Base-by-base conservation (phyloP, 768 basidiomycete species). In the Collybiopsis luxurians region DNA sequence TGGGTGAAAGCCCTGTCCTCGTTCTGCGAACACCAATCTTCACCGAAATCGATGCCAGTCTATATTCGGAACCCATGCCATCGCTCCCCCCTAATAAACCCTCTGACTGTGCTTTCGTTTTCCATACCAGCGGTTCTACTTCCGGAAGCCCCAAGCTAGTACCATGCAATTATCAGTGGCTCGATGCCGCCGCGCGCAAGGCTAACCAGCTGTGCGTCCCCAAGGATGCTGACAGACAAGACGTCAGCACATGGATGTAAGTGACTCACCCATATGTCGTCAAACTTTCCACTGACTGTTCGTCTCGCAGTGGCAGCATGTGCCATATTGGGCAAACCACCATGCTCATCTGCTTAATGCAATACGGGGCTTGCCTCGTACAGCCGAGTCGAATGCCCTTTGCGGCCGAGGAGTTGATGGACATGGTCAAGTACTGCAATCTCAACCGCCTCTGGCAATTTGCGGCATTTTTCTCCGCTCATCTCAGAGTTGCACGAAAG, bases 121-220 rank as follows among this genome's bases (percentile, higher is more conserved):
- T 89, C 76, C 90, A 90, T 67, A 90, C 90, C 12, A 87, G 86
- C 57, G 90, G 90, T 15, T 90, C 89, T 36, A 91, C 90, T 10
- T 90, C 88, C 19, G 89, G 89, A 48, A 87, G 83, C 64, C 90
- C 90, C 0, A 91, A 90, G 64, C 81, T 91, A 28, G 85, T 92
- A 0, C 87, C 83, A 19, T 85, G 86, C 71, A 87, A 73, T 62
- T 83, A 82, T 61, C 78, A 71, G 26, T 91, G 89, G 90, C 59
- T 92, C 27, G 71, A 81, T 59, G 70, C 79, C 13, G 81, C 80
- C 2, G 71, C 84, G 47, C 64, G 75, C 15, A 92, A 92, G 68
- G 82, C 86, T 38, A 67, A 72, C 58, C 75, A 77, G 59, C 74
- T 81, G 53, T 77, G 76, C 57, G 68, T 67, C 59, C 85, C 86